A percentile compares a stretch with the other conserved stretches of the same genome.
These are phyloP conservation scores for Jatropha curcas DNA, from an alignment of 345 rosid species.

Conservation along the genomic window DNA sequence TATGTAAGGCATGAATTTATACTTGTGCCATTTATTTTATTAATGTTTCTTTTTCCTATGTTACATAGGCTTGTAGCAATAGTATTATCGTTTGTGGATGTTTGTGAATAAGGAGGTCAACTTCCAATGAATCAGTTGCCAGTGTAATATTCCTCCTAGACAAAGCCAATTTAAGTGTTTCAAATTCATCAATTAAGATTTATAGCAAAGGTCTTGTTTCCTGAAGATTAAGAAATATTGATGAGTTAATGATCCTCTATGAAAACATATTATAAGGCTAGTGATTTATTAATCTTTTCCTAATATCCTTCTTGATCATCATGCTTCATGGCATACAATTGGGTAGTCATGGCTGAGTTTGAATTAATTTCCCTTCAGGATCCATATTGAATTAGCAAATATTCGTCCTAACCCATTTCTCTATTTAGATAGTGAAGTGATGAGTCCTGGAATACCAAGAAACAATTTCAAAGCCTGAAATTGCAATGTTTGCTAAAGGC, in stretches of 20 bases:
- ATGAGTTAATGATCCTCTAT: not conserved
- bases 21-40: not conserved
- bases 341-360: not conserved
- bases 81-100: not conserved
- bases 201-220: not conserved
- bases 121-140: not conserved
- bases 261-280: not conserved
- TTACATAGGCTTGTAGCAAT: not conserved
- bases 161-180: not conserved
- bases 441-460: not conserved
- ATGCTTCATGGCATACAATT: not conserved
- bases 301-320: not conserved
- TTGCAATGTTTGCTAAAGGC: not conserved
- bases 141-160: not conserved
- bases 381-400: not conserved
- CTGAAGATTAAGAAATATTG: not conserved
- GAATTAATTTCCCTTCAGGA: not conserved
- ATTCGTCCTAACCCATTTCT: not conserved
- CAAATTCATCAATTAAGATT: not conserved
- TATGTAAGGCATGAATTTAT: not conserved
- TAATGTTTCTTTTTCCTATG: not conserved
- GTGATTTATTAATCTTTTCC: not conserved
- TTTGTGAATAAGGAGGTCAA: not conserved
- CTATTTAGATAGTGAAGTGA: not conserved
- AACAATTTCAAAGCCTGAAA: not conserved